Evolutionary conservation across 192 early-diverging fungal genomes (phyloP).

Genomic region (Entomortierella lignicola): DNA sequence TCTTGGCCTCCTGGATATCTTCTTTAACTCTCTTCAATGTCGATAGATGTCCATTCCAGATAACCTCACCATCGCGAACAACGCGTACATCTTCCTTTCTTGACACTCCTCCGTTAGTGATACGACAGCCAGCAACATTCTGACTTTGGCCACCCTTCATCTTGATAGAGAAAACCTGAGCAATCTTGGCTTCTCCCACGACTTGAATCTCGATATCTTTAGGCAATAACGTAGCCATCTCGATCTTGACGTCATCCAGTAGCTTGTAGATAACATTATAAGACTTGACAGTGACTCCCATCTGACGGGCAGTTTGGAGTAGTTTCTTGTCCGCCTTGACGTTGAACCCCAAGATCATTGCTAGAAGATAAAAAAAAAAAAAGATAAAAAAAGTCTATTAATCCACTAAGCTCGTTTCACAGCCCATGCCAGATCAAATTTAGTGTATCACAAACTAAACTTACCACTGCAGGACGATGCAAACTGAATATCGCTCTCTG

Average conservation of each 20-base stretch:
- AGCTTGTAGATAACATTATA: constrained; percentile 93
- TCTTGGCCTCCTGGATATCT: constrained; percentile 88
- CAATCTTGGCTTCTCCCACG: constrained; percentile 89
- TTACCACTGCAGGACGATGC: constrained; percentile 66
- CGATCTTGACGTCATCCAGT: constrained; percentile 89
- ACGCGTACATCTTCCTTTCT: constrained; percentile 72
- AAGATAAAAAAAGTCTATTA: neutral
- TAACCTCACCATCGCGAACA: constrained; percentile 70
- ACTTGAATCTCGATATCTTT: constrained; percentile 81
- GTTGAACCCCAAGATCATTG: constrained; percentile 88
- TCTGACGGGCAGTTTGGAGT: constrained; percentile 65
- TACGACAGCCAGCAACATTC: constrained; percentile 86
- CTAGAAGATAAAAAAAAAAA: constrained; percentile 29
- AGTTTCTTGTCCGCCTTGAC: constrained; percentile 85
- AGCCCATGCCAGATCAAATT: neutral
- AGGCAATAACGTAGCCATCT: constrained; percentile 79
- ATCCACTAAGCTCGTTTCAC: too few species aligned
- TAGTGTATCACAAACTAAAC: neutral
- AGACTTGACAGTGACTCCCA: constrained; percentile 72
- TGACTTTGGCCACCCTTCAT: constrained; percentile 77
- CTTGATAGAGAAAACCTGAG: constrained; percentile 87
- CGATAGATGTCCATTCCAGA: constrained; percentile 83
- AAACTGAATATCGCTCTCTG: constrained; percentile 86
- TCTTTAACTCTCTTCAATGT: constrained; percentile 91
- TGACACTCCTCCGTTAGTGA: constrained; percentile 79